Conservation (phyloP, 768 basidiomycete species). For the Termitomyces sp. region DNA sequence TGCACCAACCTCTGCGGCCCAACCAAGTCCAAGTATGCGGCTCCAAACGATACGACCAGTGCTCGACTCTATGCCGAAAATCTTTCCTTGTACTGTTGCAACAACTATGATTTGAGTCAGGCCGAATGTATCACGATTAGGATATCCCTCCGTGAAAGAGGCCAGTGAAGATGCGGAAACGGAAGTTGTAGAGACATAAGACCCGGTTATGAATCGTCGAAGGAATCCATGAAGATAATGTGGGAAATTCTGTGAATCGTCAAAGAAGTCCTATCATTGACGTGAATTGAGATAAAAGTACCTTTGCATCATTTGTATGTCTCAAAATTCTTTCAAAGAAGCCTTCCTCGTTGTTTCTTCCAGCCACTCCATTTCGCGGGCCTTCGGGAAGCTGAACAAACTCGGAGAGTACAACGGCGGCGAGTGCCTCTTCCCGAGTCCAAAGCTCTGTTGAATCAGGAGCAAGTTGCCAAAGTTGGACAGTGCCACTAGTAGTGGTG, state of each 20-base stretch:
- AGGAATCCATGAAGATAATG: slow-evolving; percentile 61
- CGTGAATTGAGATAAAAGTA: slow-evolving; percentile 17
- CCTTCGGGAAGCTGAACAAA: slow-evolving; percentile 77
- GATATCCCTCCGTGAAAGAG: slow-evolving; percentile 4
- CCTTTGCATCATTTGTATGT: slow-evolving; percentile 58
- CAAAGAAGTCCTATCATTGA: neutral
- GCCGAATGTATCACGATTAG: slow-evolving; percentile 75
- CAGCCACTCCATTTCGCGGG: slow-evolving; percentile 21
- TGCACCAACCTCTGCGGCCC: slow-evolving; percentile 53
- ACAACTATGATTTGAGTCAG: slow-evolving; percentile 80
- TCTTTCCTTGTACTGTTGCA: slow-evolving; percentile 65
- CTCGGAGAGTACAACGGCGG: slow-evolving; percentile 55
- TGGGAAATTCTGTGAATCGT: slow-evolving; percentile 62
- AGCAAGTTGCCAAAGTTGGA: slow-evolving; percentile 69
- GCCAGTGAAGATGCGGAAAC: slow-evolving; percentile 13
- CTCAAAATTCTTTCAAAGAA: slow-evolving; percentile 46
- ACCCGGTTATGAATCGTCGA: slow-evolving; percentile 66
- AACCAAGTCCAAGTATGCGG: slow-evolving; percentile 68
- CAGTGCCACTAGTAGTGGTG: slow-evolving; percentile 69
- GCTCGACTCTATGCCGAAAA: slow-evolving; percentile 79
- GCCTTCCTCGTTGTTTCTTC: slow-evolving; percentile 39
- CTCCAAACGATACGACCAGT: slow-evolving; percentile 80
- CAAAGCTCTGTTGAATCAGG: slow-evolving; percentile 42
- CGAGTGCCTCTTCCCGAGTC: slow-evolving; percentile 78
- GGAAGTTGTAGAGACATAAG: slow-evolving; percentile 47